phyloP scores from a whole-genome alignment of 306 rosid species.

The Quercus suber region DNA sequence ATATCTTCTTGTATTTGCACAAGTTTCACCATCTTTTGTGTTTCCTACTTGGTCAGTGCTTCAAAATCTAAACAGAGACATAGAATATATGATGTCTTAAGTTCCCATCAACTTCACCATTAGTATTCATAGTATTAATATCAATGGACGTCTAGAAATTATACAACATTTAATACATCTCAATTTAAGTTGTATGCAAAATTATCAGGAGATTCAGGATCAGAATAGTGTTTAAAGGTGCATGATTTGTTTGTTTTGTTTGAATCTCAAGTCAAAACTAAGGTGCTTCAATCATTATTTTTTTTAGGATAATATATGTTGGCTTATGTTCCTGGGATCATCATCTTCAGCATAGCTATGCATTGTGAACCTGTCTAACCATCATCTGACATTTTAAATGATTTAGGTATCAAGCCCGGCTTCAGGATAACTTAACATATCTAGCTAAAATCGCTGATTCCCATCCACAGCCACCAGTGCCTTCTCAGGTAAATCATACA shows the following conservation, averaged over 20 bases:
- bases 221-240: background rate
- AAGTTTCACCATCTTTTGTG: background rate
- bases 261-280: background rate
- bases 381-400: conserved; percentile 1
- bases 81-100: background rate
- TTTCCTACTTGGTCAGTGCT: background rate
- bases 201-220: background rate
- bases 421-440: conserved; percentile 54
- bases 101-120: background rate
- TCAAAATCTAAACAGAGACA: background rate
- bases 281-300: conserved; percentile 1
- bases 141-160: background rate
- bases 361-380: background rate
- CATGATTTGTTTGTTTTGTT: background rate
- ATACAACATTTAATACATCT: background rate
- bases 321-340: background rate
- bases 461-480: conserved; percentile 20
- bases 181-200: background rate
- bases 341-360: background rate
- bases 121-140: background rate
- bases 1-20: background rate
- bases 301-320: background rate
- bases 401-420: conserved; percentile 45
- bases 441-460: conserved; percentile 47
- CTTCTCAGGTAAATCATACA: conserved; percentile 39